These are phyloP conservation scores for Kodamaea laetipori DNA, from an alignment of 805 yeast genomes.

Conservation along the genomic window DNA sequence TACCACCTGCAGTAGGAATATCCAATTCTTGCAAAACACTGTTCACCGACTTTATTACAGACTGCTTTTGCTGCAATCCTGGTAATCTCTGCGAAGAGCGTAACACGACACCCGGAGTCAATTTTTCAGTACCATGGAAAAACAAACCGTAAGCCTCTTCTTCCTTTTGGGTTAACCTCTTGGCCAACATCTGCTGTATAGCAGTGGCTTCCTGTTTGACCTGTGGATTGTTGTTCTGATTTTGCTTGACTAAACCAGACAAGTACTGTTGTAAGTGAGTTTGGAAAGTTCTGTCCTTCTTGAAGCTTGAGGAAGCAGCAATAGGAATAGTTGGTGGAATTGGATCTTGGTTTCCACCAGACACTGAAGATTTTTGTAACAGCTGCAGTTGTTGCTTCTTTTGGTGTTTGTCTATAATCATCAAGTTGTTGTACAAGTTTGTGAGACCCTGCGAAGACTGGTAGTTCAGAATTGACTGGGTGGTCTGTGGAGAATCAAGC, in stretches of 20 bases:
- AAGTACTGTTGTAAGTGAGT: conserved; percentile 48
- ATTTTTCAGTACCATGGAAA: conserved; percentile 67
- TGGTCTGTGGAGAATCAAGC: conserved; percentile 82
- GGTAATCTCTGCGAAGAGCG: conserved; percentile 62
- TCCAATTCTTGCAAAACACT: conserved; percentile 75
- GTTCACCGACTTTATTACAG: conserved; percentile 74
- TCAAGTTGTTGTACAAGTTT: conserved; percentile 77
- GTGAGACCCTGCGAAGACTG: conserved; percentile 86
- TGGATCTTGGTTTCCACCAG: conserved; percentile 38
- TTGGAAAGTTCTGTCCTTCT: conserved; percentile 43
- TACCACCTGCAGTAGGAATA: conserved; percentile 59
- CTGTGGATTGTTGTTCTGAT: conserved; percentile 25
- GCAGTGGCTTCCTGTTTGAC: conserved; percentile 41
- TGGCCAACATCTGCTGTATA: conserved; percentile 48
- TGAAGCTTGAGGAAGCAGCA: conserved; percentile 55
- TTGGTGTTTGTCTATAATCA: conserved; percentile 65
- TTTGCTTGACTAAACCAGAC: conserved; percentile 38
- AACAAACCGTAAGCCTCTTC: conserved; percentile 83
- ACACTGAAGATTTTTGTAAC: conserved; percentile 18
- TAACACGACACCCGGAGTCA: conserved; percentile 78
- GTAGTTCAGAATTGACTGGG: conserved; percentile 74
- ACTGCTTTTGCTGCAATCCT: conserved; percentile 57
- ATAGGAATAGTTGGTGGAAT: conserved; percentile 60
- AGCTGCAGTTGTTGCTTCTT: conserved; percentile 54
- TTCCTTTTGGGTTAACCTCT: conserved; percentile 69